Evolutionary conservation across 257 asterid genomes (phyloP).

Genomic region (Solanum gandarillasii): DNA sequence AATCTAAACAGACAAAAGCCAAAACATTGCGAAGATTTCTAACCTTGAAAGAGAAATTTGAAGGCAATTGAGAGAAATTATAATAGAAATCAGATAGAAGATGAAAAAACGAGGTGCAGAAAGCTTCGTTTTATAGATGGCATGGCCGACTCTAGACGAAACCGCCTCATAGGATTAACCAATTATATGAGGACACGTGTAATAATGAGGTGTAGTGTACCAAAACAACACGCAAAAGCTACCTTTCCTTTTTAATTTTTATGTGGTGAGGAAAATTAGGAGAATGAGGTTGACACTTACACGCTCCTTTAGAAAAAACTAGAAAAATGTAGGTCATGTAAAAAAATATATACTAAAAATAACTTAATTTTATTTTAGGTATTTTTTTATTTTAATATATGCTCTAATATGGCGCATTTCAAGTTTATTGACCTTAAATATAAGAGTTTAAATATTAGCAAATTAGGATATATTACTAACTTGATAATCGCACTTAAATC

Average conservation of each 20-base stretch:
- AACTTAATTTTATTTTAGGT: background rate
- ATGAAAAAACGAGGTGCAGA: background rate
- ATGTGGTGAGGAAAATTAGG: background rate
- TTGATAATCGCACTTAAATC: too few species aligned
- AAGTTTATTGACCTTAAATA: too few species aligned
- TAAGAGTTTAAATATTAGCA: too few species aligned
- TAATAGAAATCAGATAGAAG: background rate
- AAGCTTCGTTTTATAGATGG: background rate
- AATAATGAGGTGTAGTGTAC: background rate
- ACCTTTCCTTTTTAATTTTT: background rate
- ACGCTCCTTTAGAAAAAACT: background rate
- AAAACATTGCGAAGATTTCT: background rate
- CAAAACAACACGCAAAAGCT: background rate
- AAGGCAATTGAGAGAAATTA: background rate
- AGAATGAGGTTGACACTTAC: background rate
- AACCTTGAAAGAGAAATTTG: background rate
- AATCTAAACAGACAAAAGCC: background rate
- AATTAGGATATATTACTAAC: too few species aligned
- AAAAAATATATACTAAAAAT: background rate
- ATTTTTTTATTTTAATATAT: too few species aligned
- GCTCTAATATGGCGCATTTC: too few species aligned
- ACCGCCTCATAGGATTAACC: background rate
- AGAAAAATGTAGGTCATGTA: background rate
- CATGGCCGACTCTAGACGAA: background rate
- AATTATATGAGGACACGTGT: background rate